Evolutionary conservation across 2,329 filamentous ascomycete species (phyloP).

Genomic region (Pseudopyrenochaeta lycopersici): DNA sequence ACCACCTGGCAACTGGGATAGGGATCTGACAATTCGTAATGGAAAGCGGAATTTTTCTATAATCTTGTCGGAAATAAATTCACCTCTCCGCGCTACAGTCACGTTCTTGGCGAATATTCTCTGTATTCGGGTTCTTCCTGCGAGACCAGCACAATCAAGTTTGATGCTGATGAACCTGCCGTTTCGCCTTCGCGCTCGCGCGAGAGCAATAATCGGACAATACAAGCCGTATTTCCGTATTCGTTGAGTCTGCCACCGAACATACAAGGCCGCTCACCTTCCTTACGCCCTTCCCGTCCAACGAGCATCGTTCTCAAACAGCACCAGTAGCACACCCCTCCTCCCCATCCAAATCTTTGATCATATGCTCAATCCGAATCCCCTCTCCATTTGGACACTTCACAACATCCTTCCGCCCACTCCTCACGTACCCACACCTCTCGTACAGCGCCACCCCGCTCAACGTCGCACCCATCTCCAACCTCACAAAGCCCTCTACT

Average conservation of each 20-base stretch:
- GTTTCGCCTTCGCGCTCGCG: slow-evolving; percentile 2
- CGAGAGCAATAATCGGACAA: slow-evolving; percentile 9
- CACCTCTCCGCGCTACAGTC: slow-evolving; percentile 5
- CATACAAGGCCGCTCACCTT: not conserved
- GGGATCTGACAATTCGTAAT: too few species aligned
- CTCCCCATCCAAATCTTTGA: slow-evolving; percentile 33
- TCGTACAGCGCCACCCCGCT: slow-evolving; percentile 46
- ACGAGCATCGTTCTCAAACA: not conserved
- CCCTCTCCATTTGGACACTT: slow-evolving; percentile 45
- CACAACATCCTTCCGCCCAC: slow-evolving; percentile 43
- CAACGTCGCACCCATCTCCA: slow-evolving; percentile 50
- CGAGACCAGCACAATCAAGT: slow-evolving; percentile 14
- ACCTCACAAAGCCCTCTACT: slow-evolving; percentile 32
- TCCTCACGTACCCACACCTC: slow-evolving; percentile 45
- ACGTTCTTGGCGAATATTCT: slow-evolving; percentile 2
- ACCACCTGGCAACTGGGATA: too few species aligned
- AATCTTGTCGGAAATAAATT: not conserved
- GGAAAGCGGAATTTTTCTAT: too few species aligned
- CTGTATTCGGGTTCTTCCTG: slow-evolving; percentile 20
- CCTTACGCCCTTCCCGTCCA: not conserved
- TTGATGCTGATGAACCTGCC: not conserved
- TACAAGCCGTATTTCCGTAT: not conserved
- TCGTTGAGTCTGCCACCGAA: too few species aligned
- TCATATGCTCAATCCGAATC: slow-evolving; percentile 45
- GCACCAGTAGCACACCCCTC: not conserved